Conservation (phyloP, 2,329 filamentous ascomycete species). For the Colletotrichum melonis region DNA sequence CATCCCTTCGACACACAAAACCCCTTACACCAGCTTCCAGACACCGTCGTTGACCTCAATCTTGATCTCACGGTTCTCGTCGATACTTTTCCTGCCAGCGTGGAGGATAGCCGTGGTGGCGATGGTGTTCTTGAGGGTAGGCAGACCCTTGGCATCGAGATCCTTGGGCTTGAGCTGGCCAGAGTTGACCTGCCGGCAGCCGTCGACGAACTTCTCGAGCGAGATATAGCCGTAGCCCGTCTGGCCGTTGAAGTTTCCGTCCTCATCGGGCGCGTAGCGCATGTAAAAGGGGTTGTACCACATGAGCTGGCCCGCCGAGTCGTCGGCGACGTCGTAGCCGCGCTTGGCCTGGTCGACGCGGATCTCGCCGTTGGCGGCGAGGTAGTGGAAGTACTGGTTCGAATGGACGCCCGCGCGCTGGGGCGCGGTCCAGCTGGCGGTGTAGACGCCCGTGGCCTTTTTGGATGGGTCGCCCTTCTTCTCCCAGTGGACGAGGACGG, state of each 20-base stretch:
- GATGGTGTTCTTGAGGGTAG: constrained; percentile 89
- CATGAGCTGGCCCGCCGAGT: constrained; percentile 74
- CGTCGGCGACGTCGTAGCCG: constrained; percentile 94
- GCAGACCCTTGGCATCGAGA: constrained; percentile 82
- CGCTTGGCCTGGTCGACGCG: constrained; percentile 93
- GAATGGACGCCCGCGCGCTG: constrained; percentile 95
- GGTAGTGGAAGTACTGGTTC: constrained; percentile 97
- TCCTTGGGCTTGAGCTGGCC: constrained; percentile 78
- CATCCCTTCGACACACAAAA: not conserved
- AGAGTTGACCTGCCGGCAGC: constrained; percentile 81
- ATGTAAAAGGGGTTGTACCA: constrained; percentile 98
- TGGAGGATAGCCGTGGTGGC: constrained; percentile 93
- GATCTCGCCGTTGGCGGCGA: constrained; percentile 86
- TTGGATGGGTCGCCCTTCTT: constrained; percentile 76
- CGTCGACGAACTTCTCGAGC: constrained; percentile 96
- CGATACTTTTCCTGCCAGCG: constrained; percentile 85
- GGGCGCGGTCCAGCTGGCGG: constrained; percentile 93
- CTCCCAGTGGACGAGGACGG: constrained; percentile 88
- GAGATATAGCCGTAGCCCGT: constrained; percentile 93
- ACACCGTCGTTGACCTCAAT: constrained; percentile 74
- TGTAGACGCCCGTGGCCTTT: constrained; percentile 89
- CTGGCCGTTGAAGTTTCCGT: constrained; percentile 93
- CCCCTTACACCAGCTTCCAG: constrained; percentile 72
- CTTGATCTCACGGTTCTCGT: constrained; percentile 82
- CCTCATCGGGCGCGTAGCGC: constrained; percentile 93